These are phyloP conservation scores for Crassisporium funariophilum DNA, from an alignment of 768 basidiomycete species.

Conservation along the genomic window DNA sequence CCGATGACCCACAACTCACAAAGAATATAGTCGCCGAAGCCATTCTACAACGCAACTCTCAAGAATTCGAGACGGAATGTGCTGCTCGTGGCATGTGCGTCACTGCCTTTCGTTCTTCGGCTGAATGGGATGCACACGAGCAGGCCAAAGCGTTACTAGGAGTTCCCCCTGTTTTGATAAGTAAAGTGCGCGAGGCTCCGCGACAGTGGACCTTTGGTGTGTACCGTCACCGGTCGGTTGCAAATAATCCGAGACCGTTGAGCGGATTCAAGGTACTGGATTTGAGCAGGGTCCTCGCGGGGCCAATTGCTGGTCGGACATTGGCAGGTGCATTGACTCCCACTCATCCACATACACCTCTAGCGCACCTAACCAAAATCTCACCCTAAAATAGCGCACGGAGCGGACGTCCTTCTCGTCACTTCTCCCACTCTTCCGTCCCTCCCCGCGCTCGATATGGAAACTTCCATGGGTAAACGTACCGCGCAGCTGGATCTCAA, in stretches of 20 bases:
- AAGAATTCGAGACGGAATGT: conserved; percentile 51
- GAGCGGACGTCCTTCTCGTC: conserved; percentile 57
- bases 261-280: conserved; percentile 58
- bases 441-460: conserved; percentile 52
- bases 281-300: conserved; percentile 59
- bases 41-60: conserved; percentile 42
- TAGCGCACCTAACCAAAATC: neutral
- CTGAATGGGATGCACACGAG: conserved; percentile 50
- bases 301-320: conserved; percentile 56
- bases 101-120: conserved; percentile 49
- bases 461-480: conserved; percentile 65
- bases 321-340: conserved; percentile 46
- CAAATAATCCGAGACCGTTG: conserved; percentile 34
- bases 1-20: conserved; percentile 23
- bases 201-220: conserved; percentile 24
- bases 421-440: conserved; percentile 58
- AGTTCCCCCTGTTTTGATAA: conserved; percentile 44
- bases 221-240: no score
- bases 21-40: conserved; percentile 40
- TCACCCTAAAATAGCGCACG: conserved; percentile 47
- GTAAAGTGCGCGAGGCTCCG: conserved; percentile 48
- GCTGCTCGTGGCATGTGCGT: conserved; percentile 48
- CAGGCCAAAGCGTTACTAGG: conserved; percentile 44
- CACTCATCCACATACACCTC: neutral
- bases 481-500: conserved; percentile 61